Conservation (phyloP, 495 filamentous ascomycete species). For the Xylaria bambusicola region DNA sequence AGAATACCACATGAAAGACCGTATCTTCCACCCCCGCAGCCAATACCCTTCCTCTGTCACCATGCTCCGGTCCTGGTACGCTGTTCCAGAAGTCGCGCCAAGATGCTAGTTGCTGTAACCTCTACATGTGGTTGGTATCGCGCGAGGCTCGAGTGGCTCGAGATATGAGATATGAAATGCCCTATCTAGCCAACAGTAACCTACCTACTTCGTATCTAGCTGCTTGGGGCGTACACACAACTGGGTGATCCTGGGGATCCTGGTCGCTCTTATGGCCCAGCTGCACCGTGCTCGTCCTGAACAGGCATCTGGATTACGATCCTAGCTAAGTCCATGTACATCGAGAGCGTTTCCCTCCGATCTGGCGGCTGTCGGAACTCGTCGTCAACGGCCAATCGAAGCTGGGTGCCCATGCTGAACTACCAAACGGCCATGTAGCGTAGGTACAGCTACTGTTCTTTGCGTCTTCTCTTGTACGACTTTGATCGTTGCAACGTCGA, state of each 20-base stretch:
- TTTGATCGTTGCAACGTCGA: conserved; percentile 6
- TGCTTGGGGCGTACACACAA: too few species aligned
- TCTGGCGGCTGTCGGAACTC: conserved; percentile 10
- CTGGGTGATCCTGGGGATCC: not conserved
- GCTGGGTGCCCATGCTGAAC: conserved; percentile 1
- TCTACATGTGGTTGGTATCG: not conserved
- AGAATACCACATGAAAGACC: not conserved
- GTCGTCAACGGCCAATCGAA: too few species aligned
- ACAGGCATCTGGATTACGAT: conserved; percentile 11
- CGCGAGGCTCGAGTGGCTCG: not conserved
- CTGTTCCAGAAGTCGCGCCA: conserved; percentile 6
- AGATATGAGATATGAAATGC: not conserved
- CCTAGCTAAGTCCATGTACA: conserved; percentile 5
- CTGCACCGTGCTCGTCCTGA: conserved; percentile 7
- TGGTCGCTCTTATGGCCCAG: not conserved
- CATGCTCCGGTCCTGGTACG: too few species aligned
- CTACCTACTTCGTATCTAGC: too few species aligned
- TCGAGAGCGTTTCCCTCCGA: not conserved
- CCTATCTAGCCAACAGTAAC: too few species aligned
- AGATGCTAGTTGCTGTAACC: not conserved
- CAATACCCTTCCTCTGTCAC: not conserved
- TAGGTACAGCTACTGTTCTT: too few species aligned
- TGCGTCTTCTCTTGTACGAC: not conserved
- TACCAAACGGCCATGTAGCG: not conserved
- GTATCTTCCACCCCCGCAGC: not conserved